Conservation (phyloP, 495 filamentous ascomycete genomes). For the Penicillium angulare region DNA sequence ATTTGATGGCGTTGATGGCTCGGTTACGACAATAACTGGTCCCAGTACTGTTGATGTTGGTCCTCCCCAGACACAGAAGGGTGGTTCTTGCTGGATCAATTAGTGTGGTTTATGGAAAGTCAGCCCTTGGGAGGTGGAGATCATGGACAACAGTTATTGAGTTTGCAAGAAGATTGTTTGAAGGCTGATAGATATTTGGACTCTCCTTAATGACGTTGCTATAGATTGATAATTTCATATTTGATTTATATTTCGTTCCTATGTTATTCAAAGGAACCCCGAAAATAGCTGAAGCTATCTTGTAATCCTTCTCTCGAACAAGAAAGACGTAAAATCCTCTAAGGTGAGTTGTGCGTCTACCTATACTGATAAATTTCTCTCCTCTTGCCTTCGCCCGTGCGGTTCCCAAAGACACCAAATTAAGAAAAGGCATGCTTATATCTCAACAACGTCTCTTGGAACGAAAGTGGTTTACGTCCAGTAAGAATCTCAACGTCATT, state of each 20-base stretch:
- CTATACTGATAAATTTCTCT: no score
- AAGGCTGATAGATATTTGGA: no score
- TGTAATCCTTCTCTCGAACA: no score
- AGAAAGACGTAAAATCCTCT: no score
- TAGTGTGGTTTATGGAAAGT: neutral
- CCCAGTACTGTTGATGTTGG: constrained; percentile 15
- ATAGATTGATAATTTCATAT: no score
- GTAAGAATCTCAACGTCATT: constrained; percentile 2
- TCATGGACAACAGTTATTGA: neutral
- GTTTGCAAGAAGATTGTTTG: neutral
- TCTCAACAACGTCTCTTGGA: constrained; percentile 1
- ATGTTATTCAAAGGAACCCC: no score
- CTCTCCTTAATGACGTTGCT: neutral
- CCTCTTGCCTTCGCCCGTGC: no score
- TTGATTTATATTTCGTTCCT: no score
- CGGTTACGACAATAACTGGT: constrained; percentile 12
- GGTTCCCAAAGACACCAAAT: no score
- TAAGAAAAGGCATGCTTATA: neutral
- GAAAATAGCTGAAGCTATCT: no score
- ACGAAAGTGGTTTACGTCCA: constrained; percentile 2
- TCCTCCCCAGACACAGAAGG: constrained; percentile 17
- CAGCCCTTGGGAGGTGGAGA: neutral
- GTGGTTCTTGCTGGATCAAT: constrained; percentile 6
- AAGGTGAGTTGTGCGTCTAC: no score
- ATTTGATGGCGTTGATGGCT: constrained; percentile 15